Percentiles rank a stretch among this genome's conserved stretches.
These are phyloP conservation scores for Vitis hybrid DNA, from an alignment of 177 flowering plant species.

Conservation along the genomic window DNA sequence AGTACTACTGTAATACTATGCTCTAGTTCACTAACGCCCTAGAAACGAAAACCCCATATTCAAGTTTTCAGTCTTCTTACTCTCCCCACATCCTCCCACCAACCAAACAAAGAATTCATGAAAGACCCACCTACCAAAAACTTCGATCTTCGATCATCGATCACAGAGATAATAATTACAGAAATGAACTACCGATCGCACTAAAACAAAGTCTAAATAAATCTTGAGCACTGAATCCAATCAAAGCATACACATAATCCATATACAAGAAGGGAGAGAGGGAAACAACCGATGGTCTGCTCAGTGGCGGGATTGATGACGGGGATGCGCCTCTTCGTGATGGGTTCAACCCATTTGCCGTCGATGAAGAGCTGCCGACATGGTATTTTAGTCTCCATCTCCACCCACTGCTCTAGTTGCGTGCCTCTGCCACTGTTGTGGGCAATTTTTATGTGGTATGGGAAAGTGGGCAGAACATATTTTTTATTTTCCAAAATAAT, in stretches of 20 bases:
- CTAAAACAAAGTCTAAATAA: too few species aligned
- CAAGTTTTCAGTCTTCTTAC: not conserved
- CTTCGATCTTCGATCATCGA: too few species aligned
- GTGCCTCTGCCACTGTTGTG: not conserved
- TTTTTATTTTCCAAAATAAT: too few species aligned
- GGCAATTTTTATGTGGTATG: too few species aligned
- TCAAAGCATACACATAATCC: too few species aligned
- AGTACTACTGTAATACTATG: too few species aligned
- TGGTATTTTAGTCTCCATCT: constrained; percentile 56
- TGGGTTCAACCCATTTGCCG: constrained; percentile 84
- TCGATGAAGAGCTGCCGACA: constrained; percentile 82
- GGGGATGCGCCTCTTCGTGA: constrained; percentile 61
- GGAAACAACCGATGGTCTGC: constrained; percentile 58
- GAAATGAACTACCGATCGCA: not conserved
- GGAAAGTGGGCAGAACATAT: too few species aligned
- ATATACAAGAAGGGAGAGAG: not conserved
- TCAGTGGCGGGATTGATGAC: constrained; percentile 89
- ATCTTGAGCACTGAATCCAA: too few species aligned
- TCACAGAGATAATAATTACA: not conserved
- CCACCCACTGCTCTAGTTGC: not conserved
- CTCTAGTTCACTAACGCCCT: too few species aligned
- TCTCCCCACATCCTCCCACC: not conserved
- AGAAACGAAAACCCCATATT: too few species aligned
- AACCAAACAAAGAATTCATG: too few species aligned
- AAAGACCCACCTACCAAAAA: too few species aligned